Conservation (phyloP, 108 stramenopile species). For the Fistulifera solaris region DNA sequence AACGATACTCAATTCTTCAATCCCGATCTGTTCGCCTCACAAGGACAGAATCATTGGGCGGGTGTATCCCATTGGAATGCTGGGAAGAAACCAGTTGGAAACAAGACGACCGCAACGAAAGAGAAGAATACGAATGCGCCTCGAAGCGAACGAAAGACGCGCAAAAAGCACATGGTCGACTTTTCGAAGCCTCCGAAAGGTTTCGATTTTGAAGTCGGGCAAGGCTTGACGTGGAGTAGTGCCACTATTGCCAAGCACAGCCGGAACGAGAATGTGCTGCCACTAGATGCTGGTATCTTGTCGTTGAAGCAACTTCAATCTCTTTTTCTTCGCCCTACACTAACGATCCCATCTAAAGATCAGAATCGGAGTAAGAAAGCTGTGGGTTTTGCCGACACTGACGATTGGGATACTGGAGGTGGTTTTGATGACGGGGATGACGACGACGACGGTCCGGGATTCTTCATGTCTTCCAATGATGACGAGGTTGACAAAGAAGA, state of each 20-base stretch:
- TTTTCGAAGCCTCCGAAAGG: constrained; percentile 13
- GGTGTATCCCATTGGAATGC: constrained; percentile 89
- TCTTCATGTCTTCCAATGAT: constrained; percentile 37
- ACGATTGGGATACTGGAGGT: constrained; percentile 28
- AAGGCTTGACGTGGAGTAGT: constrained; percentile 49
- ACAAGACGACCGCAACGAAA: constrained; percentile 16
- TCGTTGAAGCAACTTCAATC: constrained; percentile 41
- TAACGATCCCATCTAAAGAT: constrained; percentile 14
- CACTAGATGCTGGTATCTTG: constrained; percentile 55
- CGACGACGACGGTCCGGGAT: constrained; percentile 37
- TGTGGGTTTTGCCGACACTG: constrained; percentile 52
- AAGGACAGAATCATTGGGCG: constrained; percentile 70
- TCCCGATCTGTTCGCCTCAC: neutral
- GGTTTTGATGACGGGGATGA: constrained; percentile 26
- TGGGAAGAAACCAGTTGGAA: constrained; percentile 13
- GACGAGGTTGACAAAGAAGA: constrained; percentile 23
- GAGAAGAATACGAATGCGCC: constrained; percentile 32
- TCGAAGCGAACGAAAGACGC: constrained; percentile 8
- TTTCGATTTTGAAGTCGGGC: constrained; percentile 44
- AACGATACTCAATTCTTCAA: neutral
- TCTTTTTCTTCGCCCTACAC: constrained; percentile 71
- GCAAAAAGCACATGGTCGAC: constrained; percentile 28
- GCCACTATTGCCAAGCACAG: constrained; percentile 33
- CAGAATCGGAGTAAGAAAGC: constrained; percentile 20
- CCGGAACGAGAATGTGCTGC: constrained; percentile 59